Percentiles rank a stretch among this genome's conserved stretches.
Evolutionary conservation across 2,329 filamentous ascomycete species (phyloP).

Genomic region (Elsinoe ampelina): DNA sequence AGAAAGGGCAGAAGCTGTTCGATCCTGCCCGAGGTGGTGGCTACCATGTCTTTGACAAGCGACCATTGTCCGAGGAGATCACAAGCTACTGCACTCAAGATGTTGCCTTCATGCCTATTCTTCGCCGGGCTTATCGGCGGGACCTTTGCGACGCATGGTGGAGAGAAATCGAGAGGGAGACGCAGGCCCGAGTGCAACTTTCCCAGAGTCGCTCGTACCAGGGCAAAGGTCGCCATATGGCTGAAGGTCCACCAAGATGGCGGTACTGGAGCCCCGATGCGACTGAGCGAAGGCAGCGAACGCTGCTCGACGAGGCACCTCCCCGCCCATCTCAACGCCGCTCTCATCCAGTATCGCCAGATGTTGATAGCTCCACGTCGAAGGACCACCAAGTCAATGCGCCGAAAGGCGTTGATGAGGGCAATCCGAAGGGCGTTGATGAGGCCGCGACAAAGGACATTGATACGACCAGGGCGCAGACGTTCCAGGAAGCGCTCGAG

Average conservation of each 20-base stretch:
- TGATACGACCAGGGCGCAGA: no score
- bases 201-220: conserved; percentile 25
- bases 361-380: no score
- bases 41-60: conserved; percentile 40
- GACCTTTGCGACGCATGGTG: conserved; percentile 19
- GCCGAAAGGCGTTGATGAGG: no score
- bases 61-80: conserved; percentile 36
- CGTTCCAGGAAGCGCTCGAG: no score
- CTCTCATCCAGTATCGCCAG: no score
- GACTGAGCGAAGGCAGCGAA: not conserved
- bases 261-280: not conserved
- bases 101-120: conserved; percentile 33
- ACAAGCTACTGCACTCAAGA: conserved; percentile 40
- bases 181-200: conserved; percentile 22
- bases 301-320: not conserved
- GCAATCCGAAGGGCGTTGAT: no score
- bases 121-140: conserved; percentile 21
- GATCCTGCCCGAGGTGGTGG: conserved; percentile 34
- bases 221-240: conserved; percentile 25
- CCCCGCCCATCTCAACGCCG: no score
- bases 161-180: conserved; percentile 22
- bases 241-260: conserved; percentile 20
- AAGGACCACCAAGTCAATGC: no score
- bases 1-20: conserved; percentile 32
- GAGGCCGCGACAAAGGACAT: no score